Percentiles rank a stretch among this genome's conserved stretches.
phyloP scores from a whole-genome alignment of 208 protist species.

The Acanthamoeba culbertsoni region DNA sequence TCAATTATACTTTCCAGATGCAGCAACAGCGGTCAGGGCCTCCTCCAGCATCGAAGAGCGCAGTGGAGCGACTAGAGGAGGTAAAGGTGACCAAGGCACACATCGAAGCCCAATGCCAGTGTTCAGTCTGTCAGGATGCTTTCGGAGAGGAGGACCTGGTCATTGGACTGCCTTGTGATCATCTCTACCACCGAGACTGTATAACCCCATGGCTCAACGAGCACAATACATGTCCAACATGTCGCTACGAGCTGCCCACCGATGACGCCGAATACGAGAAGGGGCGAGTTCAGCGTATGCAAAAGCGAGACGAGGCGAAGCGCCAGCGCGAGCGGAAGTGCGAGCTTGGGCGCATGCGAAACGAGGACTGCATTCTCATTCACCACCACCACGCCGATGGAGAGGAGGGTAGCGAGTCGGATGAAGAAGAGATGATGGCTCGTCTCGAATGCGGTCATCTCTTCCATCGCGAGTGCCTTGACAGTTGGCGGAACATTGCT shows the following conservation, averaged over 20 bases:
- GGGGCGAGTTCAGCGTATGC: background rate
- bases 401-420: background rate
- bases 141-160: conserved; percentile 49
- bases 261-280: conserved; percentile 43
- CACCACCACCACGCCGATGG: background rate
- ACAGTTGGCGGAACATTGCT: background rate
- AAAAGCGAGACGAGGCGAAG: conserved; percentile 12
- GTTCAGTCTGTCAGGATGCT: conserved; percentile 58
- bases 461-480: background rate
- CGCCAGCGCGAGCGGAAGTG: background rate
- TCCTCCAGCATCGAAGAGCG: background rate
- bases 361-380: background rate
- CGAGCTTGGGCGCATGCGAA: background rate
- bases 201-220: conserved; percentile 68
- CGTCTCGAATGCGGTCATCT: background rate
- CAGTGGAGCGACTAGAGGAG: background rate
- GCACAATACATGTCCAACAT: conserved; percentile 75
- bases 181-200: conserved; percentile 73
- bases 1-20: conserved; percentile 23
- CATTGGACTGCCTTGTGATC: conserved; percentile 65
- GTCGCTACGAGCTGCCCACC: conserved; percentile 70
- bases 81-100: background rate
- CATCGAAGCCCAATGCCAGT: background rate
- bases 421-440: background rate
- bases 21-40: background rate